Percentiles rank a stretch among this genome's conserved stretches.
phyloP scores from a whole-genome alignment of 2,329 filamentous ascomycete genomes.

The Xylaria sp. region DNA sequence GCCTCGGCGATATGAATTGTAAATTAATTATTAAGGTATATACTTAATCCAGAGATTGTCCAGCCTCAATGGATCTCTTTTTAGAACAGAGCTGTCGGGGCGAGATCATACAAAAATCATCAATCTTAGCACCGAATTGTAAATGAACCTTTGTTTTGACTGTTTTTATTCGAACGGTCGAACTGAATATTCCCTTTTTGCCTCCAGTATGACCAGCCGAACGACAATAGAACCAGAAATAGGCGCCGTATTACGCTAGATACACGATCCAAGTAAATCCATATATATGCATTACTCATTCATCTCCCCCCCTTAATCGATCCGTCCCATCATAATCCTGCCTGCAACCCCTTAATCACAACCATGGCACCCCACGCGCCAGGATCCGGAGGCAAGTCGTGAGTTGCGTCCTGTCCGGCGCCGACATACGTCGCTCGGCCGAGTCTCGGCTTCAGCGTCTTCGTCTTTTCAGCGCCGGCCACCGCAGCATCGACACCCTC shows the following conservation, averaged over 20 bases:
- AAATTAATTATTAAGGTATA: not conserved
- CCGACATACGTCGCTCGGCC: conserved; percentile 76
- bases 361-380: conserved; percentile 76
- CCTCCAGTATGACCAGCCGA: not conserved
- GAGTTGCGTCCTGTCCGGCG: conserved; percentile 60
- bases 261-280: not conserved
- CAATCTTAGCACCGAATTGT: not conserved
- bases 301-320: not conserved
- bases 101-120: not conserved
- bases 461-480: conserved; percentile 70
- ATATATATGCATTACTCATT: conserved; percentile 7
- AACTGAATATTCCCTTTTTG: not conserved
- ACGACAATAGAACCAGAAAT: not conserved
- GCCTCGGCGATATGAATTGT: conserved; percentile 40
- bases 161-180: conserved; percentile 1
- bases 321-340: conserved; percentile 34
- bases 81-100: not conserved
- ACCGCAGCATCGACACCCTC: conserved; percentile 68
- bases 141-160: not conserved
- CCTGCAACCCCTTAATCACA: conserved; percentile 55
- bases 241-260: not conserved
- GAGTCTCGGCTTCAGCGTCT: conserved; percentile 70
- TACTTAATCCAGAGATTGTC: not conserved
- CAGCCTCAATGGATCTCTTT: not conserved
- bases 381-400: conserved; percentile 70